phyloP scores from a whole-genome alignment of 2,329 filamentous ascomycete species.

The Phyllosticta citribraziliensis region DNA sequence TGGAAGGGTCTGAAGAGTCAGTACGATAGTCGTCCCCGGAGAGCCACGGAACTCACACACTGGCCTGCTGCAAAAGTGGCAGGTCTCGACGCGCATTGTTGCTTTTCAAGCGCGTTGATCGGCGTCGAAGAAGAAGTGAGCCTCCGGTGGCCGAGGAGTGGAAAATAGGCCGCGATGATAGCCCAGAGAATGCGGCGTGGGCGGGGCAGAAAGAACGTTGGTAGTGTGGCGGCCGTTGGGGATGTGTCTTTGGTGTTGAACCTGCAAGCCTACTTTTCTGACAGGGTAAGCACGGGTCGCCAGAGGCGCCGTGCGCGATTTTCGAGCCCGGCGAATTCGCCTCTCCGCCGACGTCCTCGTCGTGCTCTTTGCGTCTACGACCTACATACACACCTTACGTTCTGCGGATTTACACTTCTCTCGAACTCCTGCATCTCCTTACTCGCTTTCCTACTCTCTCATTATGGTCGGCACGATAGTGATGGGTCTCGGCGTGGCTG shows the following conservation, averaged over 20 bases:
- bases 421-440: neutral
- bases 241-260: neutral
- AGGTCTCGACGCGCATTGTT: slow-evolving; percentile 39
- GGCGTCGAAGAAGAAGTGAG: slow-evolving; percentile 3
- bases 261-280: neutral
- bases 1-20: slow-evolving; percentile 17
- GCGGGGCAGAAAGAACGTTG: neutral
- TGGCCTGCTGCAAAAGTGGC: slow-evolving; percentile 56
- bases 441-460: neutral
- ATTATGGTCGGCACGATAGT: slow-evolving; percentile 50
- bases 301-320: neutral
- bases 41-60: neutral
- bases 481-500: slow-evolving; percentile 52
- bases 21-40: neutral
- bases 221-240: neutral
- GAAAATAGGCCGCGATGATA: neutral
- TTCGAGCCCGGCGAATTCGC: neutral
- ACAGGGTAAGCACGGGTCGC: neutral
- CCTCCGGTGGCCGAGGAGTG: neutral
- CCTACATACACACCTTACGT: neutral
- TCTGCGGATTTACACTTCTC: neutral
- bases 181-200: neutral
- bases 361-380: neutral
- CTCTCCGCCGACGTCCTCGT: neutral
- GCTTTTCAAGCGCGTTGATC: slow-evolving; percentile 10